These are phyloP conservation scores for Fimicolochytrium jonesii DNA, from an alignment of 192 early-diverging fungal genomes.

Conservation along the genomic window DNA sequence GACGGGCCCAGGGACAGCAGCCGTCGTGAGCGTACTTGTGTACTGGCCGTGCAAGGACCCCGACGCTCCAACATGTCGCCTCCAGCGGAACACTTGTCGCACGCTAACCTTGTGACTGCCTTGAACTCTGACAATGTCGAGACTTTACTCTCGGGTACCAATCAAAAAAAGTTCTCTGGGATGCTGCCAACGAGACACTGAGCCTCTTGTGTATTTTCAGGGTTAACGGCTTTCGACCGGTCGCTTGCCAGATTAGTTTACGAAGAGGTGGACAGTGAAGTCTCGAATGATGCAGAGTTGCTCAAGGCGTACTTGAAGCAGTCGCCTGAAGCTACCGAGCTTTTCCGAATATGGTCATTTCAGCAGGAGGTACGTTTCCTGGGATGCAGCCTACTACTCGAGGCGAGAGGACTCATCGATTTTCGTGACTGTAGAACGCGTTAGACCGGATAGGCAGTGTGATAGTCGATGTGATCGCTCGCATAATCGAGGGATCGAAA, in stretches of 20 bases:
- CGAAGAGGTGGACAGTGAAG: conserved; percentile 32
- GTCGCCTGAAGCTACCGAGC: conserved; percentile 54
- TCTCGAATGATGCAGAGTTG: conserved; percentile 36
- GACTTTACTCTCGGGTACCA: conserved; percentile 18
- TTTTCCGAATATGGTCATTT: conserved; percentile 62
- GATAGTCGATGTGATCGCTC: conserved; percentile 58
- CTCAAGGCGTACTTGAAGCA: conserved; percentile 49
- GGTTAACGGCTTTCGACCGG: conserved; percentile 26
- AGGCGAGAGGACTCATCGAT: not conserved
- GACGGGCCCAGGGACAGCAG: too few species aligned
- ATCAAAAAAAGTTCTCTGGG: too few species aligned
- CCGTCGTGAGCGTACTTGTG: too few species aligned
- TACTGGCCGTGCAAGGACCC: too few species aligned
- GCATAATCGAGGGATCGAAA: conserved; percentile 49
- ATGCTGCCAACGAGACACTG: too few species aligned
- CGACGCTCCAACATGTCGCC: too few species aligned
- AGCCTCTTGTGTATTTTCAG: conserved; percentile 1
- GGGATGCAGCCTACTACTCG: not conserved
- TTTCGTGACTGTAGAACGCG: conserved; percentile 38
- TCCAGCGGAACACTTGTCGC: too few species aligned
- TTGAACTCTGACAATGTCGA: conserved; percentile 30
- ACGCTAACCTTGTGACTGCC: conserved; percentile 10
- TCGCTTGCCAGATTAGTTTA: conserved; percentile 16
- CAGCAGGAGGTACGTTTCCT: conserved; percentile 46
- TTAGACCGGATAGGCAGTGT: conserved; percentile 40